Evolutionary conservation across 78 protist genomes (phyloP).

Genomic region (Diacronema lutheri): DNA sequence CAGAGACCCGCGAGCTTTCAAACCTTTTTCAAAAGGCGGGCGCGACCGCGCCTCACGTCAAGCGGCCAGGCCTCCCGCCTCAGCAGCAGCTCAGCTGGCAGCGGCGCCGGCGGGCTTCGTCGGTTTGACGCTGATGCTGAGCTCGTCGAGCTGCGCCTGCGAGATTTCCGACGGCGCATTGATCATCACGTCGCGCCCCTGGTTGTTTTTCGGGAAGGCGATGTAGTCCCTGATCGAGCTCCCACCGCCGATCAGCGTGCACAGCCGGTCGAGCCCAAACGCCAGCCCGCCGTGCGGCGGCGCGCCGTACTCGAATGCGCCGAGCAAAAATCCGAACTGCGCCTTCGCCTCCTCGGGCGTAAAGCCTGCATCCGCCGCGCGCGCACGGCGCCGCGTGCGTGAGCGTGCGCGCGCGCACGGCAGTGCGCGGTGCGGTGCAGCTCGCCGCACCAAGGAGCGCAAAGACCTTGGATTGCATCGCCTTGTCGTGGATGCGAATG

Average conservation of each 20-base stretch:
- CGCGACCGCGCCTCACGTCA: no score
- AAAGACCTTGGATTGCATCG: neutral
- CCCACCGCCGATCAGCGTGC: neutral
- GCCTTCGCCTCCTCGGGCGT: conserved; percentile 14
- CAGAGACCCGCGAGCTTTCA: no score
- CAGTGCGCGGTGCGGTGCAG: no score
- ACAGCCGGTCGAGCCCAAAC: conserved; percentile 21
- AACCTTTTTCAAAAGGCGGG: no score
- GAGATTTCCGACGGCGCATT: neutral
- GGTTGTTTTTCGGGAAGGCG: conserved; percentile 20
- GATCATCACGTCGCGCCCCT: conserved; percentile 28
- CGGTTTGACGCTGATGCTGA: neutral
- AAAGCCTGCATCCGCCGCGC: neutral
- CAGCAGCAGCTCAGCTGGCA: no score
- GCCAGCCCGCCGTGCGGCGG: conserved; percentile 30
- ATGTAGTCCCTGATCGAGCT: neutral
- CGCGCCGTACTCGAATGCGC: conserved; percentile 30
- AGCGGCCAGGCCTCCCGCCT: no score
- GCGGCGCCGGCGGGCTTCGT: no score
- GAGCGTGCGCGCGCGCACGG: no score
- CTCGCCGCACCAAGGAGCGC: neutral
- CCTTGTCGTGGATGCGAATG: conserved; percentile 18
- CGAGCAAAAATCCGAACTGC: conserved; percentile 15
- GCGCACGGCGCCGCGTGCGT: no score
- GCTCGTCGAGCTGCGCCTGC: neutral